Base-by-base conservation (phyloP, 148 eudicot species). In the Persicaria tinctoria region DNA sequence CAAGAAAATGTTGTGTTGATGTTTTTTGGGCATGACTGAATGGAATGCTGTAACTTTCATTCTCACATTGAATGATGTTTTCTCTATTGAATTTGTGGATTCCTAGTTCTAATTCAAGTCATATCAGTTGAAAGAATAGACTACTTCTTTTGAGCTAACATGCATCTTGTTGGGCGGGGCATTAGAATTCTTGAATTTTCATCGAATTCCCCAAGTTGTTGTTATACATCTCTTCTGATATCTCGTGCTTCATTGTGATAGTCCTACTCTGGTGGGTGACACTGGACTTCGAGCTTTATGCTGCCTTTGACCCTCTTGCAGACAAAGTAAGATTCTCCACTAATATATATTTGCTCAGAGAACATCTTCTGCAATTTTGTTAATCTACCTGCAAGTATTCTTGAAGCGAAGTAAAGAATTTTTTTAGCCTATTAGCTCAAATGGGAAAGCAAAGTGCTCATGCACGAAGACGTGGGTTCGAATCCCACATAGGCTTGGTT, bases 191-290 rank as follows among this genome's bases (percentile, higher is more conserved):
- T 81, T 73, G 46, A 47, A 59, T 50, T 49, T 55, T 23, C 41
- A 60, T 23, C 17, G 23, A 60, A 60, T 60, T 9, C 66, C 23
- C 66, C 23, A 2, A 60, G 70, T 13, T 20, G 23, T 20, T 20
- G 23, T 20, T 64, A 27, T 64, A 32, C 46, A 20, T 12, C 18
- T 44, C 55, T 75, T 56, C 16, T 77, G 49, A 68, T 59, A 53
- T 10, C 55, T 41, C 20, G 18, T 56, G 51, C 18, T 74, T 1
- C 66, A 74, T 63, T 78, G n/a, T 82, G 77, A 84, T 96, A 95
- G 98, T 92, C 80, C 76, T 95, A 70, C 96, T 95, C 51, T 92
- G 98, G 84, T 95, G 98, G 98, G 92, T 92, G 73, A 95, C 98
- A n/a, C 92, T 68, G 77, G 96, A 95, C 78, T 95, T 95, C 78